A percentile compares a stretch with the other conserved stretches of the same genome.
phyloP scores from a whole-genome alignment of 306 rosid species.

The Corylus heterophylla region DNA sequence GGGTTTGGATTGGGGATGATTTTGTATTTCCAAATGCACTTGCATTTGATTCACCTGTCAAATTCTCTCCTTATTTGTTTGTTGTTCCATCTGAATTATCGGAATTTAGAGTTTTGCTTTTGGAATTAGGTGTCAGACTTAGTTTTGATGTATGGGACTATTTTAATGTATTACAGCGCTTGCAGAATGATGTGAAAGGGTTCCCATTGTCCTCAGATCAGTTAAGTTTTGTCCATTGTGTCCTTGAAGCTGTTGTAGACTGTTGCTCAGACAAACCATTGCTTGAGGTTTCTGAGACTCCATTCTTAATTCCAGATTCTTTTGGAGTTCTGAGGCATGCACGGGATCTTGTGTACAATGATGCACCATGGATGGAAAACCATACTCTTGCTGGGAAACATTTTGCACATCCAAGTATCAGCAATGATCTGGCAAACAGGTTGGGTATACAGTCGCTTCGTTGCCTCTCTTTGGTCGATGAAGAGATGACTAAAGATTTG shows the following conservation, averaged over 20 bases:
- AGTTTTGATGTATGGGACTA: constrained; percentile 80
- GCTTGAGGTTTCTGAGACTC: constrained; percentile 50
- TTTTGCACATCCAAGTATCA: constrained; percentile 82
- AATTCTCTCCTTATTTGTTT: constrained; percentile 87
- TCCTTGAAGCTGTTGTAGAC: constrained; percentile 89
- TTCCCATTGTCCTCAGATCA: constrained; percentile 75
- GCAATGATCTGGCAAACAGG: constrained; percentile 85
- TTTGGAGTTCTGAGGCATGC: constrained; percentile 71
- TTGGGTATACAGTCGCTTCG: constrained; percentile 86
- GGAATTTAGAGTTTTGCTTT: constrained; percentile 73
- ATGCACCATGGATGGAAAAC: constrained; percentile 94
- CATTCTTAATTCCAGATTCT: constrained; percentile 79
- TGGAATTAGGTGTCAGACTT: constrained; percentile 71
- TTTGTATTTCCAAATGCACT: constrained; percentile 78
- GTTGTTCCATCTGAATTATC: constrained; percentile 94
- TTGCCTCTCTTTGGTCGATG: constrained; percentile 81
- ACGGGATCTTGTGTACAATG: constrained; percentile 82
- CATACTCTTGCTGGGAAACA: constrained; percentile 68
- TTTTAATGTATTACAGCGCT: constrained; percentile 64
- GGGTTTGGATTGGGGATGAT: constrained; percentile 99
- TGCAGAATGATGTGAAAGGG: constrained; percentile 73
- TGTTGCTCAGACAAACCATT: constrained; percentile 67
- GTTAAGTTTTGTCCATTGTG: constrained; percentile 74
- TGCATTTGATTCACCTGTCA: constrained; percentile 98
- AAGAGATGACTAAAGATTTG: constrained; percentile 82